Evolutionary conservation across 1,284 basidiomycete genomes (phyloP), one percentile per base, ranked within the genome.

Genomic region (Rhodotorula sp.): DNA sequence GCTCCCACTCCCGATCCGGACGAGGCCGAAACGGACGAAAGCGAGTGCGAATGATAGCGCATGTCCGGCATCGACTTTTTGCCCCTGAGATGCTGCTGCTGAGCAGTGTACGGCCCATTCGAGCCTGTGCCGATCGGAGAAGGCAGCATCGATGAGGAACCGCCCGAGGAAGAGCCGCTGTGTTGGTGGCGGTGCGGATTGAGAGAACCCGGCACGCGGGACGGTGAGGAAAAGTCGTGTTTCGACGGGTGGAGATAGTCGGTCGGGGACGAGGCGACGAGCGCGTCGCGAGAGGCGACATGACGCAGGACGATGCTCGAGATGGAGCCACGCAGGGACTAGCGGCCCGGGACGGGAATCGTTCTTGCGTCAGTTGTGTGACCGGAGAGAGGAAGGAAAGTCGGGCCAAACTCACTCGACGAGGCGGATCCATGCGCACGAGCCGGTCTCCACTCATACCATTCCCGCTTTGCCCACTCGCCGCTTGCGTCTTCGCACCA

Each of bases 11-110:
- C 37, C 37, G 37, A 42, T 12, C 37, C 37, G 37, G 37, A 12
- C 37, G 37, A 42, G 8, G 37, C 22, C 24, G 62, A 64, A 46
- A 30, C 62, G 58, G n/a, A 44, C 26, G 42, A 29, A 44, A 46
- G 26, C 3, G 51, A 54, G 18, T 8, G 20, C 17, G 42, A 26
- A 18, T 42, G 22, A n/a, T 49, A 44, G 42, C 78, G 70, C 65
- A 78, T 65, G 62, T 78, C 91, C 5, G 94, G 94, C 94, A 96
- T 96, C 24, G 92, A 95, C 82, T 95, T 95, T 84, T 96, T 96
- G 81, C 89, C 87, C 61, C 93, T 87, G 68, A 95, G 84, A 42
- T 49, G 45, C n/a, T n/a, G n/a, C 33, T 37, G 33, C 10, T 10
- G 37, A 10, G n/a, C n/a, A n/a, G 37, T 42, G 37, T 42, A 42